Percentiles rank a stretch among this genome's conserved stretches.
Conservation (phyloP, 768 basidiomycete species). For the Mycena metata region DNA sequence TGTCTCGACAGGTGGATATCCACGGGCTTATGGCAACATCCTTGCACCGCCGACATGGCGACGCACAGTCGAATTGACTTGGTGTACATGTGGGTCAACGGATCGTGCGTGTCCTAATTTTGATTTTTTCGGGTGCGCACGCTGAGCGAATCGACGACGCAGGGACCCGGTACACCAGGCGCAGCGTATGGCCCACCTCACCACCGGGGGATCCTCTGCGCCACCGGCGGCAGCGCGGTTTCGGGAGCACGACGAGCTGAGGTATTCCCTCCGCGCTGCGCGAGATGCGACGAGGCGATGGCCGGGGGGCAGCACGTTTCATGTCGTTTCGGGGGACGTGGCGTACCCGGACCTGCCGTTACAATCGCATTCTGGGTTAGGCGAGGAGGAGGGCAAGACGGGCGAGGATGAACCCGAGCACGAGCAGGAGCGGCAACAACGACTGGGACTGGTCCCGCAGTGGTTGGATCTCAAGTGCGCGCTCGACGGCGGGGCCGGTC, state of each 20-base stretch:
- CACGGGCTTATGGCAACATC: constrained; percentile 32
- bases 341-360: not conserved
- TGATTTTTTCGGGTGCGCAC: not conserved
- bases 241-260: constrained; percentile 54
- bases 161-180: constrained; percentile 36
- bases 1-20: constrained; percentile 38
- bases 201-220: no score
- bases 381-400: not conserved
- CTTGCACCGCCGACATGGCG: constrained; percentile 30
- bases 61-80: constrained; percentile 24
- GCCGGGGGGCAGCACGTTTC: constrained; percentile 44
- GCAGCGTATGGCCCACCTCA: constrained; percentile 8
- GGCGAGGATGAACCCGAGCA: not conserved
- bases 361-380: no score
- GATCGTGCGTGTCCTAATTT: constrained; percentile 33
- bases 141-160: not conserved
- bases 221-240: constrained; percentile 32
- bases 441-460: constrained; percentile 55
- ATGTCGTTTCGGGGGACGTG: constrained; percentile 52
- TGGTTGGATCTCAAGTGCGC: constrained; percentile 49
- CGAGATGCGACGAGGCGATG: constrained; percentile 44
- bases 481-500: constrained; percentile 29
- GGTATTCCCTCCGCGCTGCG: constrained; percentile 52
- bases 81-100: constrained; percentile 40
- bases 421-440: constrained; percentile 17